These are phyloP conservation scores for Cenchrus fungigraminus DNA, from an alignment of 176 grass and related monocot species.

Conservation along the genomic window DNA sequence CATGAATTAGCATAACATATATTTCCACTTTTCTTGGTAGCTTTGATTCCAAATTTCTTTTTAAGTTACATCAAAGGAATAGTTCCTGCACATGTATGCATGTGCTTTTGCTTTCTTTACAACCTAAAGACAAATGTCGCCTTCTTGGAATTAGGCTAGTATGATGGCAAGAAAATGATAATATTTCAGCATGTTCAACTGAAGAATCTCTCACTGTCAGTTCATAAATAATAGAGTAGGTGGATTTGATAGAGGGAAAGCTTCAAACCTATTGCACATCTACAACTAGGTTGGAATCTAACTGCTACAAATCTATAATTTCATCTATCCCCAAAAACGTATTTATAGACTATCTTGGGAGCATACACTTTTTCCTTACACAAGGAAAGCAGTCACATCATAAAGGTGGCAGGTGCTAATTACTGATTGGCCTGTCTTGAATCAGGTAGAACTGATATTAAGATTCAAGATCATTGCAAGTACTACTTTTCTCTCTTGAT, in stretches of 20 bases:
- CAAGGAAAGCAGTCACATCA: not conserved
- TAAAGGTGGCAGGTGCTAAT: not conserved
- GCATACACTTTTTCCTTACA: not conserved
- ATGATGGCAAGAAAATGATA: not conserved
- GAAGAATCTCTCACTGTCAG: slow-evolving; percentile 10
- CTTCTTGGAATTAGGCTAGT: not conserved
- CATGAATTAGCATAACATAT: not conserved
- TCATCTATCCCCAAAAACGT: not conserved
- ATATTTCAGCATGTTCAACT: slow-evolving; percentile 27
- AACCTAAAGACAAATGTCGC: not conserved
- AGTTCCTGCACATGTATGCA: slow-evolving; percentile 34
- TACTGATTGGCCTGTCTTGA: not conserved
- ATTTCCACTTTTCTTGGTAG: not conserved
- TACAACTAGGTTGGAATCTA: not conserved
- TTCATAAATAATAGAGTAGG: slow-evolving; percentile 21
- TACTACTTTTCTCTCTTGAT: not conserved
- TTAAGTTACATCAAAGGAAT: not conserved
- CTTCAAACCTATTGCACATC: not conserved
- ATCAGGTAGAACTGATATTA: not conserved
- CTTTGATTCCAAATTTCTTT: not conserved
- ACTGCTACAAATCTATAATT: not conserved
- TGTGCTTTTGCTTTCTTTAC: slow-evolving; percentile 20
- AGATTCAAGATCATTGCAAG: slow-evolving; percentile 1
- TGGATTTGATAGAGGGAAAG: not conserved
- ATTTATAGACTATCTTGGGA: not conserved